Evolutionary conservation across 2,329 filamentous ascomycete species (phyloP), one percentile per base, ranked within the genome.

Genomic region (Trichoderma brevicompactum): DNA sequence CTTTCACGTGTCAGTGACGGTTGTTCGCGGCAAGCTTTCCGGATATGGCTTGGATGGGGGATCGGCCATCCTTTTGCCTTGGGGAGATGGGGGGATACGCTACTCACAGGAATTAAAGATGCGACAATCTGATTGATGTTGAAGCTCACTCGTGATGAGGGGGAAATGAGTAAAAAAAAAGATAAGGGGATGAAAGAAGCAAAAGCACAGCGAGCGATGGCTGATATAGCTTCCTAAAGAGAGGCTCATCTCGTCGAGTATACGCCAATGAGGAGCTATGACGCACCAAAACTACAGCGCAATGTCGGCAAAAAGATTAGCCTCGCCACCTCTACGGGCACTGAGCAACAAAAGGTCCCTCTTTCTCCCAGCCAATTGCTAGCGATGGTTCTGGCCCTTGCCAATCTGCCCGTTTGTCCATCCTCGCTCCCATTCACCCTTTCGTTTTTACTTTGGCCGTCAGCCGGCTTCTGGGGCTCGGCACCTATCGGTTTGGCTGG

Each of bases 1-100:
- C 71, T 75, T 76, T 76, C 75, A 76, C 75, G 73, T 76, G 75
- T 75, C 73, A 75, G 69, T 64, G 56, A 53, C 65, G 56, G 19
- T 54, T 54, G 49, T 50, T 54, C 59, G 28, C 59, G 59, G 59
- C 23, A 54, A 61, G 40, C 59, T 43, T 60, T 48, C 52, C 50
- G 52, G 50, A 54, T 38, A 9, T 54, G 59, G 49, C 23, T 28
- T 28, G 23, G 23, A 28, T 28, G 23, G 23, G 23, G 23, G 2
- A 28, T 28, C 23, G 5, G 23, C 36, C 36, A 7, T 38, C 36
- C 36, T 10, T 36, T 38, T 10, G 36, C 36, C 36, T 10, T 38
- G 19, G 15, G 17, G 19, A 23, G 17, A 7, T 6, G 49, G 15
- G 13, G 6, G 8, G 13, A 10, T 0, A 2, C 34, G 7, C 13